phyloP scores from a whole-genome alignment of 2,329 filamentous ascomycete genomes.

The Cadophora sp. region DNA sequence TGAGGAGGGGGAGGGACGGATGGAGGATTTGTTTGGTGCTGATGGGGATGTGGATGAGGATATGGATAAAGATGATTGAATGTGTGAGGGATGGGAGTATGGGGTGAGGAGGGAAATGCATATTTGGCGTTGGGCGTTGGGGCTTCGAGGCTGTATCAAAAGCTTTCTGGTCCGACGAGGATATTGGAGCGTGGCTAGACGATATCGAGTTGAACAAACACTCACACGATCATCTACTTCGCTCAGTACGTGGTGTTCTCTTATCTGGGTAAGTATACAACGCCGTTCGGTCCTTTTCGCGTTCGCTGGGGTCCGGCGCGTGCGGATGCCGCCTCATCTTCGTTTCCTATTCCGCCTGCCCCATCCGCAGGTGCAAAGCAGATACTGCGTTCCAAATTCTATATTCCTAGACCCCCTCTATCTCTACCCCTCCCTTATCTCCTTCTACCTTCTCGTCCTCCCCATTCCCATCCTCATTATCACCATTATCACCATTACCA shows the following conservation, averaged over 20 bases:
- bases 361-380: no score
- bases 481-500: background rate
- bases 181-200: background rate
- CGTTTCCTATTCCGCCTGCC: no score
- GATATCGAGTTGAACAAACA: background rate
- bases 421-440: background rate
- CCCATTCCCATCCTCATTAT: background rate
- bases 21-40: slow-evolving; percentile 62
- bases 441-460: no score
- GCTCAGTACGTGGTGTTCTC: no score
- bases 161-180: background rate
- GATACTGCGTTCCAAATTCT: no score
- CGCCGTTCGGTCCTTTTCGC: no score
- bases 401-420: background rate
- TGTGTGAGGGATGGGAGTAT: background rate
- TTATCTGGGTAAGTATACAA: no score
- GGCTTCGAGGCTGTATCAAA: slow-evolving; percentile 11
- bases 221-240: background rate
- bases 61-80: slow-evolving; percentile 46
- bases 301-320: no score
- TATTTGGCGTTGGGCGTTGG: slow-evolving; percentile 22
- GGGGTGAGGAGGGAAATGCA: slow-evolving; percentile 7
- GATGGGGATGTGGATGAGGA: slow-evolving; percentile 64
- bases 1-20: slow-evolving; percentile 47
- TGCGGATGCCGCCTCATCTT: no score